phyloP scores from a whole-genome alignment of 495 filamentous ascomycete genomes.

The Penicillium parvum region DNA sequence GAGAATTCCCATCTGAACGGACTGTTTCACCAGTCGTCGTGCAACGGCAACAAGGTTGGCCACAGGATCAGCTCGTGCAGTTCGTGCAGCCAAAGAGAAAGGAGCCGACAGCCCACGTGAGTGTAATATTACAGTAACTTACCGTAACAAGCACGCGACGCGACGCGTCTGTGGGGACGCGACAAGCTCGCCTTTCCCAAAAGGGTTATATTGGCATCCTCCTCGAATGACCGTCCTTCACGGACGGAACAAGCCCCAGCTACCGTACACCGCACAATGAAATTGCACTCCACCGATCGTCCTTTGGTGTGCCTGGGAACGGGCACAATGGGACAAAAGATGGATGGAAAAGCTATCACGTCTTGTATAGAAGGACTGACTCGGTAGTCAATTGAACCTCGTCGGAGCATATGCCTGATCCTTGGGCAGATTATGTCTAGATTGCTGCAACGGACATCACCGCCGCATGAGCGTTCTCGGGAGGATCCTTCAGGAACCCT shows the following conservation, averaged over 20 bases:
- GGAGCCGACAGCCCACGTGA: not conserved
- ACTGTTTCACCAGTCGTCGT: no score
- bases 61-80: no score
- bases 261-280: constrained; percentile 18
- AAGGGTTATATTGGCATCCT: constrained; percentile 13
- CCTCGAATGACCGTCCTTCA: not conserved
- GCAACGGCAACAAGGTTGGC: no score
- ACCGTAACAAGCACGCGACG: constrained; percentile 8
- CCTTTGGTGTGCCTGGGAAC: not conserved
- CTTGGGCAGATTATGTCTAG: not conserved
- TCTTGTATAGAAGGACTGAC: no score
- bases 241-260: not conserved
- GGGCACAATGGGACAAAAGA: no score
- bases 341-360: no score
- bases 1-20: no score
- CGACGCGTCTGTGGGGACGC: constrained; percentile 11
- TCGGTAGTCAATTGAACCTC: no score
- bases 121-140: not conserved
- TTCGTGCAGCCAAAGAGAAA: no score
- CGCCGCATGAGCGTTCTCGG: constrained; percentile 15
- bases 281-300: not conserved
- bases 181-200: constrained; percentile 5
- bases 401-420: no score
- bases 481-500: constrained; percentile 12
- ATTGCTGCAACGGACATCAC: constrained; percentile 13